Conservation (phyloP, 2,329 filamentous ascomycete genomes). For the Arthroderma sp. region DNA sequence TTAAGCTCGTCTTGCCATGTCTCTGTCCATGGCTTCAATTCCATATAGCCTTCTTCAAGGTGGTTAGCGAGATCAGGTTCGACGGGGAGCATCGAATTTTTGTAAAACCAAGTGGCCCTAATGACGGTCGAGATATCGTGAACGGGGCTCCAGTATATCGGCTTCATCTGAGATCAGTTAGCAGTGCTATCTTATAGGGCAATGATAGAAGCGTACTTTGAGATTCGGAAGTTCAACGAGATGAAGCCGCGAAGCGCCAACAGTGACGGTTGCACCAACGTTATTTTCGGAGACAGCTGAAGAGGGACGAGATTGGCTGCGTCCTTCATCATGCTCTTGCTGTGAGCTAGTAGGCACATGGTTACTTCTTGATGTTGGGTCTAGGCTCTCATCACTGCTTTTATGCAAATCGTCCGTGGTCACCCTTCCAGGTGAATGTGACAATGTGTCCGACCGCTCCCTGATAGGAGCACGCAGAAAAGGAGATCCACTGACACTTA, state of each 20-base stretch:
- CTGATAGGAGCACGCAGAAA: constrained; percentile 32
- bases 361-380: no score
- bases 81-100: constrained; percentile 83
- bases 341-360: no score
- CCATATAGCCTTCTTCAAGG: constrained; percentile 78
- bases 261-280: constrained; percentile 51
- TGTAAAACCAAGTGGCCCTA: constrained; percentile 93
- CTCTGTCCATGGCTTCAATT: constrained; percentile 75
- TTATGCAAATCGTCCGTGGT: neutral
- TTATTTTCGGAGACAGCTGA: constrained; percentile 13
- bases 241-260: constrained; percentile 82
- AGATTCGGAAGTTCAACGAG: constrained; percentile 70
- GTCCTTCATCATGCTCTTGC: no score
- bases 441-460: constrained; percentile 9
- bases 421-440: constrained; percentile 1
- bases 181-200: neutral
- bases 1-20: constrained; percentile 87
- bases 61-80: constrained; percentile 79
- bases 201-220: constrained; percentile 19
- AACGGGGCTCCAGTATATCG: constrained; percentile 93
- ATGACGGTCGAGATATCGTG: constrained; percentile 75
- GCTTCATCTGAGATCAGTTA: constrained; percentile 56
- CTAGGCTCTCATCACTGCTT: no score
- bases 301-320: neutral
- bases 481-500: constrained; percentile 36